These are phyloP conservation scores for Cruciata laevipes DNA, from an alignment of 257 asterid genomes.

Conservation along the genomic window DNA sequence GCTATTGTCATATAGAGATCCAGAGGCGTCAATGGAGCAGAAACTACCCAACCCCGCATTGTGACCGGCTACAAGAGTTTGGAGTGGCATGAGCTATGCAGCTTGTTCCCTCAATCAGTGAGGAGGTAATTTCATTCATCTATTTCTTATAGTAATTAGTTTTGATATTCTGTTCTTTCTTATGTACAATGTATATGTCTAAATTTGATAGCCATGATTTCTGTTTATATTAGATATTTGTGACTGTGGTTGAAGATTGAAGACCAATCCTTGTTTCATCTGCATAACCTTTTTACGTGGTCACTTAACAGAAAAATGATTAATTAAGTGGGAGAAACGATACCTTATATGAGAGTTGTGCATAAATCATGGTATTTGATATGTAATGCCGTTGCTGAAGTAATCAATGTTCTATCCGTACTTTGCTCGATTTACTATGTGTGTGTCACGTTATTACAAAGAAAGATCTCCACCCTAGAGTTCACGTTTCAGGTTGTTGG, in stretches of 20 bases:
- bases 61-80: constrained; percentile 63
- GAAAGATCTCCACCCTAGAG: background rate
- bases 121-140: background rate
- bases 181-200: background rate
- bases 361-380: background rate
- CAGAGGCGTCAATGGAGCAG: constrained; percentile 98
- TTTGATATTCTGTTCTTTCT: background rate
- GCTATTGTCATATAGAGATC: constrained; percentile 87
- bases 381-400: background rate
- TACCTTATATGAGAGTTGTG: background rate
- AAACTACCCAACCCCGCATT: constrained; percentile 73
- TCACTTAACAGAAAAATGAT: background rate
- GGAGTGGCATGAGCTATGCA: constrained; percentile 49
- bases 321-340: background rate
- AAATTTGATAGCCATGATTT: background rate
- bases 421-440: background rate
- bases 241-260: constrained; percentile 1
- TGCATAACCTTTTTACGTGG: background rate
- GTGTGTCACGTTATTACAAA: background rate
- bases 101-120: constrained; percentile 12
- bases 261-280: background rate
- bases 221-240: background rate
- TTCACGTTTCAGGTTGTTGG: background rate
- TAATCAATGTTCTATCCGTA: background rate
- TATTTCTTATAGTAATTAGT: background rate